Evolutionary conservation across 2,329 filamentous ascomycete species (phyloP).

Genomic region (Arthrobotrys musiformis): DNA sequence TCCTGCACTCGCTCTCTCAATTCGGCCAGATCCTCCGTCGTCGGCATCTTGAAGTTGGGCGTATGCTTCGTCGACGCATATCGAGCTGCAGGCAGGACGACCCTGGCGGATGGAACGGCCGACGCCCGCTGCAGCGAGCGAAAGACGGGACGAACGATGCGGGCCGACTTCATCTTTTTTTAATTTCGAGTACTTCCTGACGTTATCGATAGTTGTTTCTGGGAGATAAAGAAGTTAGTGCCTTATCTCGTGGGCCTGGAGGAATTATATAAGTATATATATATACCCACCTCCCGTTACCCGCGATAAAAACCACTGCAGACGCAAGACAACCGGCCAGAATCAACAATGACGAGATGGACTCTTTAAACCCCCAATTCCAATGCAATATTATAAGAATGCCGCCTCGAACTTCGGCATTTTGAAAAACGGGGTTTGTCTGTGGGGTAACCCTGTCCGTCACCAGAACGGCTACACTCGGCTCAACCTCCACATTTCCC

Average conservation of each 20-base stretch:
- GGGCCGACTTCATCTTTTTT: conserved; percentile 21
- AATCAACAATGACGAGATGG: too few species aligned
- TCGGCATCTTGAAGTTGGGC: conserved; percentile 74
- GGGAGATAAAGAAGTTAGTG: too few species aligned
- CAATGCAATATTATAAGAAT: not conserved
- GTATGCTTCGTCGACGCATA: conserved; percentile 75
- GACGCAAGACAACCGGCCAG: too few species aligned
- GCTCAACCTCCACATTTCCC: conserved; percentile 33
- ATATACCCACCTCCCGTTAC: too few species aligned
- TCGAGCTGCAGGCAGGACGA: conserved; percentile 62
- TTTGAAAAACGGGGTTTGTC: not conserved
- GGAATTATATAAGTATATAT: too few species aligned
- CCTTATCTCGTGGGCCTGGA: too few species aligned
- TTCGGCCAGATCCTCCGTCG: conserved; percentile 78
- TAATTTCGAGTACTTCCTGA: too few species aligned
- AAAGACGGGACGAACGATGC: conserved; percentile 30
- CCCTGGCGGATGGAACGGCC: conserved; percentile 59
- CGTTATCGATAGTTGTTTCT: too few species aligned
- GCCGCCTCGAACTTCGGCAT: not conserved
- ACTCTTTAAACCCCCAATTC: too few species aligned
- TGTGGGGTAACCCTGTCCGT: conserved; percentile 5
- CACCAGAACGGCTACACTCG: conserved; percentile 39
- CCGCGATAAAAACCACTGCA: too few species aligned
- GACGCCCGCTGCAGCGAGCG: conserved; percentile 14
- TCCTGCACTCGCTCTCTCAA: conserved; percentile 86